phyloP scores from a whole-genome alignment of 1,139 yeast species.

The Kodamaea ohmeri region DNA sequence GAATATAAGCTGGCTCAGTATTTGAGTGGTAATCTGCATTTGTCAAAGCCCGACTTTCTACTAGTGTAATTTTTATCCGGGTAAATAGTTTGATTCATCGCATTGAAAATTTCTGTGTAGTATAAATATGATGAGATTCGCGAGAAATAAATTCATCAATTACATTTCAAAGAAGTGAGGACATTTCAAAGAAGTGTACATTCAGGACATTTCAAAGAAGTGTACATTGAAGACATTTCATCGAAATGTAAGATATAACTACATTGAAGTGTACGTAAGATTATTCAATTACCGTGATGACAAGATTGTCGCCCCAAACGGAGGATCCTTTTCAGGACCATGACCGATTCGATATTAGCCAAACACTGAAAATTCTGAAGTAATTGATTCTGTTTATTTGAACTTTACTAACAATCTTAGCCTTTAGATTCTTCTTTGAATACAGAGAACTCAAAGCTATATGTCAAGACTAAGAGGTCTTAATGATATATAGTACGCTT shows the following conservation, averaged over 20 bases:
- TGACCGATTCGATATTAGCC: slow-evolving; percentile 56
- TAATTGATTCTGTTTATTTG: slow-evolving; percentile 9
- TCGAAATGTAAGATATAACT: no score
- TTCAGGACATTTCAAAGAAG: no score
- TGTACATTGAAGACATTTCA: no score
- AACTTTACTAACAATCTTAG: slow-evolving; percentile 4
- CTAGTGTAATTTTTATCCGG: slow-evolving; percentile 12
- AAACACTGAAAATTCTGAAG: slow-evolving; percentile 56
- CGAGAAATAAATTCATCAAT: neutral
- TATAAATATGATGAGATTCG: slow-evolving; percentile 6
- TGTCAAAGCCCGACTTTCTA: neutral
- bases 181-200: no score
- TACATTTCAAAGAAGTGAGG: slow-evolving; percentile 1
- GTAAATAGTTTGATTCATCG: slow-evolving; percentile 10
- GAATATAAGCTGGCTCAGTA: no score
- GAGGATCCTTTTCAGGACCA: slow-evolving; percentile 57
- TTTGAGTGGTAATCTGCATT: neutral
- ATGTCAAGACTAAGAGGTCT: no score
- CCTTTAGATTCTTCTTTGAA: neutral
- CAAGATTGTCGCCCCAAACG: slow-evolving; percentile 57
- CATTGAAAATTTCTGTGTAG: slow-evolving; percentile 2
- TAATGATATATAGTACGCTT: neutral
- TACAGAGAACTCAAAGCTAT: neutral
- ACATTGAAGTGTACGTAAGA: slow-evolving; percentile 13
- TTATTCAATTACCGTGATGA: slow-evolving; percentile 33